Evolutionary conservation across 2,329 filamentous ascomycete species (phyloP), one percentile per base, ranked within the genome.

Genomic region (Didymella pomorum): DNA sequence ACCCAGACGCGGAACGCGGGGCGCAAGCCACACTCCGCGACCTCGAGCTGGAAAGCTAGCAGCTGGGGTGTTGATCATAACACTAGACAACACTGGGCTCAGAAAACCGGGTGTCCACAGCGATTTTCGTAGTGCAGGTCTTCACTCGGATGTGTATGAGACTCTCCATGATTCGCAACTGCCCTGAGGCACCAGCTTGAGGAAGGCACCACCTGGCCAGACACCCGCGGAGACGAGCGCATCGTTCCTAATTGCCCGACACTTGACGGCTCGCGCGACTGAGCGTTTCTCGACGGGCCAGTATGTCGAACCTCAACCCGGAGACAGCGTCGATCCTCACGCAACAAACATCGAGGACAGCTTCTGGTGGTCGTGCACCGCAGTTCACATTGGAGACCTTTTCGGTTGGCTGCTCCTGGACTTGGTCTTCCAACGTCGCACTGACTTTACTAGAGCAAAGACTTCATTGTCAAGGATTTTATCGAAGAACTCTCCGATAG

Each of bases 381-480:
- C 89, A 85, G 76, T 97, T 97, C 80, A 92, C 88, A 10, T 84
- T 98, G 61, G 92, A 97, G 43, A 93, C 93, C 56, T 84, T 84
- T 75, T 80, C 80, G 44, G 77, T 79, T 48, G 52, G 51, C 51
- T 52, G 23, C 21, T 29, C 33, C 18, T 28, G n/a, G 12, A 25
- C 23, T 14, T 16, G 16, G 25, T 39, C 31, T 45, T 16, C 28
- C n/a, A 18, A 33, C 20, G 16, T 42, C 8, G 44, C 28, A 47
- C 62, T 71, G 52, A 71, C 55, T 28, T 42, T 37, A 10, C 25
- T 53, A 76, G 72, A 81, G 76, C 66, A 80, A 80, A 69, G 95
- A 98, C 79, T 99, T 98, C 73, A 97, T 98, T 63, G 94, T 98
- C 66, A 93, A 96, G 72, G 95, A 99, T 80, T 99, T 99, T 75